Base-by-base conservation (phyloP, 139 green algal genomes). In the Tetradesmus obliquus region DNA sequence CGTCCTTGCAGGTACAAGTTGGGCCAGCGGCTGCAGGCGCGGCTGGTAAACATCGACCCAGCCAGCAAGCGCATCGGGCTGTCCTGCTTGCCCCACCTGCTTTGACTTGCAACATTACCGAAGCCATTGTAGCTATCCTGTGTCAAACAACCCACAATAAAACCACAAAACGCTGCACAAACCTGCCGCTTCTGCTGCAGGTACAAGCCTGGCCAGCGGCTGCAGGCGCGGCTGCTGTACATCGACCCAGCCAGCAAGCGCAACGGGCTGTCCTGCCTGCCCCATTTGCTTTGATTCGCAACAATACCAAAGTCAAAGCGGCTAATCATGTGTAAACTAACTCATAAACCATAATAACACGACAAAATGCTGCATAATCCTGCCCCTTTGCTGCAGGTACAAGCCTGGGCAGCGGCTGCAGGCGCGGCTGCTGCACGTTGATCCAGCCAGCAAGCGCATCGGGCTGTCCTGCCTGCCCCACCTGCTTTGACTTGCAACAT, bases 1-100 rank as follows among this genome's bases (percentile, higher is more conserved):
- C 15, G 19, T 69, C 8, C 57, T 71, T 24, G 83, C 80, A 72
- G 58, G 22, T 82, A 93, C 91, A n/a, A n/a, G n/a, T n/a, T n/a
- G n/a, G 90, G 85, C 82, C 69, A 86, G 6, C 71, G 90, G 82
- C 79, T 99, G 60, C 91, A 94, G 3, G 97, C 97, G 3, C 95
- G 98, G 76, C 95, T 99, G 6, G 71, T 99, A 15, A 98, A 96
- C 89, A 94, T 99, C 8, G 96, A 99, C 93, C 91, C 95, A 5
- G 79, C 66, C n/a, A 86, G 82, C 62, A 99, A 99, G 93, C 86
- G 92, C 3, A 93, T 98, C 8, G 95, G 95, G 12, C 95, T 99
- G 32, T 97, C 96, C 1, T 92, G 99, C 84, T 93, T 96, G 84
- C 96, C 92, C 10, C 96, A 98, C n/a, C n/a, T n/a, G n/a, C n/a